Evolutionary conservation across 768 basidiomycete species (phyloP), one percentile per base, ranked within the genome.

Genomic region (Flagelloscypha sp.): DNA sequence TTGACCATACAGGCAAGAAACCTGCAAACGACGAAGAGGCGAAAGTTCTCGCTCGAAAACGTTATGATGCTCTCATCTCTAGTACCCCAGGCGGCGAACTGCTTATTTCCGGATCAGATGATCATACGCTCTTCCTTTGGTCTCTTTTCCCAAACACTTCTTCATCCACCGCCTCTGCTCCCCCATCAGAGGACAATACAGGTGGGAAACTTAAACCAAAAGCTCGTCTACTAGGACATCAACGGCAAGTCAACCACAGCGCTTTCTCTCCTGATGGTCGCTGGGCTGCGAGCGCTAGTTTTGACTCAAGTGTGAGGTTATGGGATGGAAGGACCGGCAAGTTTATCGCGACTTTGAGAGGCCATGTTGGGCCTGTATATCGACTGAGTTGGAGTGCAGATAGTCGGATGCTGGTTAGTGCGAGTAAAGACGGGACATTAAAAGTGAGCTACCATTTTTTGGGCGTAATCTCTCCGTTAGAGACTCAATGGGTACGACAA

Each of bases 71-170:
- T 5, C 68, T 87, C 38, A 68, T 84, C 13, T 61, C 70, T 20
- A 68, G 53, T 10, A 61, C 57, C 1, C 61, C 3, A 68, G 66
- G 2, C 81, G 88, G n/a, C 8, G 93, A 97, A 56, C 67, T 88
- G 4, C 65, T 94, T 45, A 94, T 97, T 55, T 89, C 92, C 5
- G 93, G 92, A 15, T 97, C 93, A 3, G 93, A 99, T 55, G 94
- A 99, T 56, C 94, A 97, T 57, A 99, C 94, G 0, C 76, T 97
- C 33, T 97, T 93, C 73, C 73, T 99, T 9, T 97, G 92, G 94
- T 84, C 88, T 21, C 65, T 80, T 27, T 84, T 89, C 66, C 67
- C 77, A 13, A n/a, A n/a, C n/a, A n/a, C n/a, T n/a, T n/a, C n/a
- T n/a, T n/a, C n/a, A n/a, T 64, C 67, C 19, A 47, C 63, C 29